Evolutionary conservation across 2,329 filamentous ascomycete species (phyloP).

Genomic region (Zymoseptoria brevis): DNA sequence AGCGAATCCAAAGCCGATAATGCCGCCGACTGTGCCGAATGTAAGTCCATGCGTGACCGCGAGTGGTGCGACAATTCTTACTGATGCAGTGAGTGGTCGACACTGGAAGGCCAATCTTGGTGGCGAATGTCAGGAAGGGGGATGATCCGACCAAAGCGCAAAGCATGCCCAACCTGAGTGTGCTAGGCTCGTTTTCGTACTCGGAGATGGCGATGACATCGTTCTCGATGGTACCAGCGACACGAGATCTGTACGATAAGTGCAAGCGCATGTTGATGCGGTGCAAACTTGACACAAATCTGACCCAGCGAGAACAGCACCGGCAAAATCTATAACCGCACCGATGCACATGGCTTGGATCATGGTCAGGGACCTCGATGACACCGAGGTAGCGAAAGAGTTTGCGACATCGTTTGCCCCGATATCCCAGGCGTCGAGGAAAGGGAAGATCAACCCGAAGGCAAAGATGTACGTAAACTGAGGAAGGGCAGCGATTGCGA

Average conservation of each 20-base stretch:
- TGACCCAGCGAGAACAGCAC: conserved; percentile 37
- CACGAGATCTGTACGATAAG: conserved; percentile 25
- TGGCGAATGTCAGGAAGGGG: conserved; percentile 47
- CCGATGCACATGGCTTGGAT: conserved; percentile 42
- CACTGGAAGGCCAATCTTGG: conserved; percentile 45
- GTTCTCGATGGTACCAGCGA: conserved; percentile 42
- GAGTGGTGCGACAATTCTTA: conserved; percentile 17
- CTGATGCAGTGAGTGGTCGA: conserved; percentile 49
- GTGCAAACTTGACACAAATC: neutral
- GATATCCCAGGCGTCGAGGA: conserved; percentile 58
- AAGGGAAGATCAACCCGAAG: conserved; percentile 54
- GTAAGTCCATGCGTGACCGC: neutral
- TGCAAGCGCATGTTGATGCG: conserved; percentile 21
- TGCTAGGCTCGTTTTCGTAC: conserved; percentile 38
- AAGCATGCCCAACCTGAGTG: conserved; percentile 48
- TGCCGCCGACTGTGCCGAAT: conserved; percentile 12
- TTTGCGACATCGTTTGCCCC: conserved; percentile 49
- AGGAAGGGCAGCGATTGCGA: conserved; percentile 33
- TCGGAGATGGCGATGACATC: conserved; percentile 40
- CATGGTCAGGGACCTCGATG: conserved; percentile 44
- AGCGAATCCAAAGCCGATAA: conserved; percentile 37
- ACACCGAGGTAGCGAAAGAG: conserved; percentile 44
- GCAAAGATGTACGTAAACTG: conserved; percentile 56
- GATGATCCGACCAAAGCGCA: conserved; percentile 46
- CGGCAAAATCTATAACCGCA: conserved; percentile 43